phyloP scores from a whole-genome alignment of 208 protist genomes.

The Wallacemonas sp. region DNA sequence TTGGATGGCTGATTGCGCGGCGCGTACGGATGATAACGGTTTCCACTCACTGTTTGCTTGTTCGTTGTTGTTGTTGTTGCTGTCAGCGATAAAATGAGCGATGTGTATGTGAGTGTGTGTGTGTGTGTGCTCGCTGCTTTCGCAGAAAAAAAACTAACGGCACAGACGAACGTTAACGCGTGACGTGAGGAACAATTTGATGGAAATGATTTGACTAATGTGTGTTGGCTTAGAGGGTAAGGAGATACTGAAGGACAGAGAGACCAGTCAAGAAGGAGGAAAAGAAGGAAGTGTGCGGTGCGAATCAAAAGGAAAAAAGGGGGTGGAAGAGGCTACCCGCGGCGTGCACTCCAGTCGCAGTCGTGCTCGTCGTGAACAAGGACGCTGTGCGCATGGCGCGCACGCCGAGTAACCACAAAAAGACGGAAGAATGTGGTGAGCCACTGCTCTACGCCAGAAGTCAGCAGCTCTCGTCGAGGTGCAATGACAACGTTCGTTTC shows the following conservation, averaged over 20 bases:
- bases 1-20: neutral
- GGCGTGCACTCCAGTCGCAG: too few relatives aligned
- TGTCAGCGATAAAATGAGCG: neutral
- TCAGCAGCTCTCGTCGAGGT: too few relatives aligned
- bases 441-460: too few relatives aligned
- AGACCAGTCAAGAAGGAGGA: conserved; percentile 7
- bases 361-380: too few relatives aligned
- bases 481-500: too few relatives aligned
- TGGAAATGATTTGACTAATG: conserved; percentile 19
- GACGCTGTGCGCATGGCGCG: too few relatives aligned
- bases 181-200: conserved; percentile 5
- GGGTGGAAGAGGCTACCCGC: too few relatives aligned
- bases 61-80: neutral
- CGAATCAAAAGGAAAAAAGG: conserved; percentile 16
- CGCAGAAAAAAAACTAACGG: conserved; percentile 20
- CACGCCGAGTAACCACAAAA: too few relatives aligned
- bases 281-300: neutral
- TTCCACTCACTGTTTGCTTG: neutral
- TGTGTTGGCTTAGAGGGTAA: too few relatives aligned
- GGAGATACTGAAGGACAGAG: neutral
- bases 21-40: too few relatives aligned
- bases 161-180: conserved; percentile 14
- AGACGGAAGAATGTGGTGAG: too few relatives aligned
- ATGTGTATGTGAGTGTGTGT: neutral
- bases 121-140: neutral